Base-by-base conservation (phyloP, 495 filamentous ascomycete genomes). In the Lasiosphaeria ovina region DNA sequence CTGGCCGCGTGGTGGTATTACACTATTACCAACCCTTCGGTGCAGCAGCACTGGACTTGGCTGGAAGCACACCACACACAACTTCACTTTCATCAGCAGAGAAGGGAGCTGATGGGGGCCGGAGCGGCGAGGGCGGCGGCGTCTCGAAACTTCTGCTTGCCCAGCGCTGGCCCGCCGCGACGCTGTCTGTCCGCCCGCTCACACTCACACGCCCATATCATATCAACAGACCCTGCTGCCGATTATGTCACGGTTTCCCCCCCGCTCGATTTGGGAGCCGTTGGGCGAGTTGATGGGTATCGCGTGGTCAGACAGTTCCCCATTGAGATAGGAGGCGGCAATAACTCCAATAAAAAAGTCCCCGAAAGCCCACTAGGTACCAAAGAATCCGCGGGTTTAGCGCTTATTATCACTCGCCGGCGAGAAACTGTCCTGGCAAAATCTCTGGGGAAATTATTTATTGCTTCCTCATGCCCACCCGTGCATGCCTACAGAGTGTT, bases 41-140 rank as follows among this genome's bases (percentile, higher is more conserved):
- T 47, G 38, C 38, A 42, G 38, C 38, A 42, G 38, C 7, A 50
- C 9, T 8, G 49, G 32, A 51, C 32, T 35, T 17, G 8, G 49
- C 17, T 32, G 14, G 24, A 51, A 45, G n/a, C 49, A 31, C 49
- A 51, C 49, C 49, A 51, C 32, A 10, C 24, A 51, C n/a, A 24
- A 24, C 44, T n/a, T 42, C 8, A 8, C 38, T 47, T 24, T 24
- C 12, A 11, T 47, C 44, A 47, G 44, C 44, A 47, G 44, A 47
- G 44, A 47, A 47, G 32, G 49, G 24, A 51, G 17, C 49, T 51
- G 24, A 24, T 24, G 49, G 49, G 49, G 49, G 49, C 49, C 44
- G 12, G 49, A 51, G 49, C 49, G 49, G 49, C 49, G 49, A 51
- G 49, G 49, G 49, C 49, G 44, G 44, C 44, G 44, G 44, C 44